phyloP scores from a whole-genome alignment of 306 rosid species.

The Quercus mongolica region DNA sequence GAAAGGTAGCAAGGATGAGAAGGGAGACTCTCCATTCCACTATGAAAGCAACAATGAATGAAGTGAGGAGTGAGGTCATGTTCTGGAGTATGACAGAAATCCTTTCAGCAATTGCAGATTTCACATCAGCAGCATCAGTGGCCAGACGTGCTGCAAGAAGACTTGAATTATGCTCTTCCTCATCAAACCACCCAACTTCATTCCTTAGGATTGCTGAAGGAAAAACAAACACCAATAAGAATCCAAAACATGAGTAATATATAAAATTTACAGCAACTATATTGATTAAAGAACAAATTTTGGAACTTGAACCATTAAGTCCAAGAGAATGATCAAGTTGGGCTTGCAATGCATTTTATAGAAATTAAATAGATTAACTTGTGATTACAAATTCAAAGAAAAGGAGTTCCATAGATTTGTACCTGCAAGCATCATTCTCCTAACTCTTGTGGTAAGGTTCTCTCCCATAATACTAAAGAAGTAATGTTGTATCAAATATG shows the following conservation, averaged over 20 bases:
- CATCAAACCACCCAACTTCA: conserved; percentile 99
- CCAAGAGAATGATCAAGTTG: not conserved
- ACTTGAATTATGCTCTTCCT: conserved; percentile 97
- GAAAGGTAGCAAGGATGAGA: conserved; percentile 84
- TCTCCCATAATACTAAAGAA: conserved; percentile 98
- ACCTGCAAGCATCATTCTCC: conserved; percentile 99
- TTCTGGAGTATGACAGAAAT: conserved; percentile 90
- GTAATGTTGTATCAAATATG: conserved; percentile 96
- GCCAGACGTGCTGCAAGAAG: conserved; percentile 82
- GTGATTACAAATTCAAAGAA: no score
- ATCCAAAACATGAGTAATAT: not conserved
- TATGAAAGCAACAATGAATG: conserved; percentile 94
- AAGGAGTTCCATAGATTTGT: not conserved
- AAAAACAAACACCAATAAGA: conserved; percentile 3
- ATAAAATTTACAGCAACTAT: not conserved
- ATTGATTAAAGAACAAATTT: not conserved
- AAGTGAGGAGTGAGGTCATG: conserved; percentile 96
- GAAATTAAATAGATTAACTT: not conserved
- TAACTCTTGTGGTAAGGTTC: conserved; percentile 95
- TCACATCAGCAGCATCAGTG: conserved; percentile 95
- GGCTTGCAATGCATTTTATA: not conserved
- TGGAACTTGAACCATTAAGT: not conserved
- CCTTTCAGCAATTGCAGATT: conserved; percentile 95
- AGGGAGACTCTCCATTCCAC: conserved; percentile 99
- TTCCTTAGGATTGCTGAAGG: conserved; percentile 75